Percentiles rank a stretch among this genome's conserved stretches.
These are phyloP conservation scores for Bocquillonia castaneifolia DNA, from an alignment of 441 rosid species.

Conservation along the genomic window DNA sequence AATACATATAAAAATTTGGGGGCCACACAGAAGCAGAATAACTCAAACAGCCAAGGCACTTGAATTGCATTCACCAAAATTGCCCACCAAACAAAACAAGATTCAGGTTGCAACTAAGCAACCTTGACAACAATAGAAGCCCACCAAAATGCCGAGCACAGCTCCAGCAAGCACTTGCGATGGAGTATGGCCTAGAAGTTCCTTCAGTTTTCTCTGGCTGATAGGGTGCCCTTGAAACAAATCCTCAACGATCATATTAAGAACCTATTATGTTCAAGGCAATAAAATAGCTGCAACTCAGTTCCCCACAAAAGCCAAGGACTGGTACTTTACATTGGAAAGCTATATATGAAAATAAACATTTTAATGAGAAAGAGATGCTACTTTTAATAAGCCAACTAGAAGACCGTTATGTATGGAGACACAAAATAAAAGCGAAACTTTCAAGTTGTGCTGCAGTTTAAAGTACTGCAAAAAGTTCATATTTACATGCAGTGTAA, in stretches of 20 bases:
- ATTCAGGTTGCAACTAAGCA: constrained; percentile 44
- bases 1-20: not conserved
- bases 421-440: too few relatives aligned
- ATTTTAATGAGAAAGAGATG: too few relatives aligned
- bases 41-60: too few relatives aligned
- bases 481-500: too few relatives aligned
- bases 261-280: constrained; percentile 51
- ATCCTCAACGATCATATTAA: constrained; percentile 79
- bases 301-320: not conserved
- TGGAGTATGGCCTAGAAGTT: constrained; percentile 84
- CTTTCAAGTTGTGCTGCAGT: too few relatives aligned
- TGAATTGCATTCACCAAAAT: too few relatives aligned
- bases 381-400: too few relatives aligned
- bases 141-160: constrained; percentile 63
- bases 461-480: not conserved
- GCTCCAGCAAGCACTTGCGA: constrained; percentile 88
- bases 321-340: too few relatives aligned
- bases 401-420: too few relatives aligned
- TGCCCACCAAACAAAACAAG: constrained; percentile 22
- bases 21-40: constrained; percentile 9
- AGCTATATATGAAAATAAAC: too few relatives aligned
- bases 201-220: constrained; percentile 87
- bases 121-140: constrained; percentile 64
- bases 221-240: constrained; percentile 92
- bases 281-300: not conserved